Conservation (phyloP, 192 early-diverging fungal species). For the Rhizoclosmatium globosum region DNA sequence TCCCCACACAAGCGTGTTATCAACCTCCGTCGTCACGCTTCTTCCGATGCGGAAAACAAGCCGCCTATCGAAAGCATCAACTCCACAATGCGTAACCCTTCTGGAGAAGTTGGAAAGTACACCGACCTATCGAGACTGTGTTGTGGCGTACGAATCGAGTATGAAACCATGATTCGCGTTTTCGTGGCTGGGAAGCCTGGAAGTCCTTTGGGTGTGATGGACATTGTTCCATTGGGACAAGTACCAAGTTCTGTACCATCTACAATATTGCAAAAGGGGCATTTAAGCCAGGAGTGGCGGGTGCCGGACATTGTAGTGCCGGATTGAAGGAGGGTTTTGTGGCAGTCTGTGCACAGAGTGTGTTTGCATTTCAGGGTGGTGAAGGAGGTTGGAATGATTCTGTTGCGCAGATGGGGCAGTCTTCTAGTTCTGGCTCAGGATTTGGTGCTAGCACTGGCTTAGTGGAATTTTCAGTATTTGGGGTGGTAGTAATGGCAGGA, state of each 20-base stretch:
- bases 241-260: slow-evolving; percentile 10
- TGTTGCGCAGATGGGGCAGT: slow-evolving; percentile 4
- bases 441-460: too few relatives aligned
- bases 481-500: too few relatives aligned
- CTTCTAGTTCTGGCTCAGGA: not conserved
- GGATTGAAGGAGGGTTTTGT: not conserved
- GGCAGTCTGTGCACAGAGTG: slow-evolving; percentile 8
- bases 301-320: slow-evolving; percentile 22
- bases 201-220: not conserved
- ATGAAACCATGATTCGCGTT: not conserved
- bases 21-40: slow-evolving; percentile 7
- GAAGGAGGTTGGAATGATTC: not conserved
- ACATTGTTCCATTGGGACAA: slow-evolving; percentile 28
- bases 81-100: slow-evolving; percentile 2
- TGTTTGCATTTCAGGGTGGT: not conserved
- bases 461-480: too few relatives aligned
- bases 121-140: not conserved
- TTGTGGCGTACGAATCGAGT: not conserved
- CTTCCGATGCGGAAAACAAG: slow-evolving; percentile 11
- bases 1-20: slow-evolving; percentile 17
- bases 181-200: not conserved
- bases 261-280: slow-evolving; percentile 11
- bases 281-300: not conserved
- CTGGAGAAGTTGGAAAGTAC: slow-evolving; percentile 14
- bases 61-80: slow-evolving; percentile 22